Evolutionary conservation across 2,329 filamentous ascomycete species (phyloP), one percentile per base, ranked within the genome.

Genomic region (Stagonosporopsis cucurbitacearum): DNA sequence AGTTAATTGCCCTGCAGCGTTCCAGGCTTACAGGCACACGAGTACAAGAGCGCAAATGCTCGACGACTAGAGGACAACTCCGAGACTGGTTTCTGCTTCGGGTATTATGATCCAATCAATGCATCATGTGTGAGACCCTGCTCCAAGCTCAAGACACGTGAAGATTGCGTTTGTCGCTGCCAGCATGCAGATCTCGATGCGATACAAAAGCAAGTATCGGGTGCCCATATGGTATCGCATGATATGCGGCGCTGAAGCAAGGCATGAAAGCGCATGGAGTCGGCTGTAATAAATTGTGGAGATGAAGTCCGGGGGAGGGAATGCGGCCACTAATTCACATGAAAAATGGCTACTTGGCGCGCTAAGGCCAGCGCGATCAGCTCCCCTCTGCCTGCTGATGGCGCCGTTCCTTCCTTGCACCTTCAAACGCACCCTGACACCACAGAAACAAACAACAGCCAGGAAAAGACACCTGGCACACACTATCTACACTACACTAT

Each of bases 401-500:
- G 50, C 54, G 58, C 58, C 56, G 58, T 51, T 63, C 54, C 52
- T 63, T 57, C 48, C 51, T 46, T 51, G n/a, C 30, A 54, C 45
- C 53, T 50, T 52, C 40, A 54, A 62, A 55, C 63, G 58, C 67
- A 58, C 50, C 40, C 48, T 52, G 57, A 56, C 54, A 50, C 54
- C 59, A 62, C 63, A 37, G 53, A 54, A 56, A 54, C 40, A 45
- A 45, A 57, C 52, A 54, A 50, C 26, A 33, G 70, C 70, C 67
- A 68, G 72, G 70, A 64, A 46, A 49, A 50, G 41, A 55, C 53
- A 63, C 70, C 72, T 74, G 71, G 72, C 70, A 64, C 44, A 63
- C 35, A 59, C 46, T 37, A 60, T 59, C 50, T 46, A 58, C 59
- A 66, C 57, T 41, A 50, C 40, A 58, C 54, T 63, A 67, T 63